Base-by-base conservation (phyloP, 345 rosid species). In the Excoecaria agallocha region DNA sequence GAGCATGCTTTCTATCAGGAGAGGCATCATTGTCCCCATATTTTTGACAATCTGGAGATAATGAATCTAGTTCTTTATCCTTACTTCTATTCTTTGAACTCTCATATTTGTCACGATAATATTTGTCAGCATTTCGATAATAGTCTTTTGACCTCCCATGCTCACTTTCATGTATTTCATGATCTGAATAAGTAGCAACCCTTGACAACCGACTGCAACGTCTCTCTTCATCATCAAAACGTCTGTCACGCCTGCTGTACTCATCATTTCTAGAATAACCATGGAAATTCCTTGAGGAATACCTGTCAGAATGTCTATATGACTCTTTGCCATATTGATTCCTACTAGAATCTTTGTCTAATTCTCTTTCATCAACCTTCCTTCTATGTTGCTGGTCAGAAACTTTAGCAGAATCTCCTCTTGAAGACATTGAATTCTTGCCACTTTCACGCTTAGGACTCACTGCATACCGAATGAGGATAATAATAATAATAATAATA, bases 211-310 rank as follows among this genome's bases (percentile, higher is more conserved):
- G 78, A 76, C 71, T 82, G 72, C 85, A 78, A 62, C 66, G 81
- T 59, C 88, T 79, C 10, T 82, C 81, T 66, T 83, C 85, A 24
- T 78, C 84, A 82, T 80, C 83, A 24, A 43, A 84, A 82, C 74
- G 76, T 75, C 77, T 87, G 70, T 81, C 90, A 69, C 78, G 76
- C 78, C 87, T 84, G 55, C 72, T 70, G 73, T 85, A 76, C 55
- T 88, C 94, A 73, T 84, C 87, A 48, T 80, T 87, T 83, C 85
- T 87, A 71, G 86, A 81, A 77, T 86, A 79, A 35, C 82, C 76
- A 68, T 82, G 85, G 71, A 84, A 77, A 83, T 85, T 86, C 80
- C 87, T 86, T 45, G 88, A 79, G 49, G 84, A 82, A 68, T 82
- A 82, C 45, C 84, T 83, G 70, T 87, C 96, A 76, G 83, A 72